phyloP scores from a whole-genome alignment of 2,329 filamentous ascomycete genomes.

The Lecanoromycetidae sp. region DNA sequence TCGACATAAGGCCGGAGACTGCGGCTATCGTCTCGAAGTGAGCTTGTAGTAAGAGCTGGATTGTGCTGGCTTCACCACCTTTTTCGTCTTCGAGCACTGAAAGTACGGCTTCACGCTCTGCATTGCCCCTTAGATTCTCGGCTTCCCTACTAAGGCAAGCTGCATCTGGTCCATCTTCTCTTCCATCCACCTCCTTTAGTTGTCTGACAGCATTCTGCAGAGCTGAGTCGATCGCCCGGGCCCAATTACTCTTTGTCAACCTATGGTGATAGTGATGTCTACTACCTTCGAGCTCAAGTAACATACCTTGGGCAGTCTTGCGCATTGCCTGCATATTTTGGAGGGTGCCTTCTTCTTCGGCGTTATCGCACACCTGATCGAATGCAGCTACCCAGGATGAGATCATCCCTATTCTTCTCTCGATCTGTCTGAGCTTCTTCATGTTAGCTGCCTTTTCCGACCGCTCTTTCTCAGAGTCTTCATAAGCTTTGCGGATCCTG shows the following conservation, averaged over 20 bases:
- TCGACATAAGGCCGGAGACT: constrained; percentile 65
- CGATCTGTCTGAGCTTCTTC: constrained; percentile 70
- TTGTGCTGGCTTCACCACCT: constrained; percentile 59
- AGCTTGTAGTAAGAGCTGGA: constrained; percentile 74
- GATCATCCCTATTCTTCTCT: constrained; percentile 74
- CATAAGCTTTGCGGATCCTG: constrained; percentile 70
- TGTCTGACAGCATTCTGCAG: constrained; percentile 74
- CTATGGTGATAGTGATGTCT: constrained; percentile 82
- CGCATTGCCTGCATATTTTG: constrained; percentile 61
- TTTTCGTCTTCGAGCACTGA: constrained; percentile 77
- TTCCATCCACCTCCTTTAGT: constrained; percentile 56
- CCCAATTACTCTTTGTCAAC: constrained; percentile 71
- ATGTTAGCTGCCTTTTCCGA: constrained; percentile 67
- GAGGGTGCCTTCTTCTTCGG: constrained; percentile 55
- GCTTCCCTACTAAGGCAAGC: constrained; percentile 66
- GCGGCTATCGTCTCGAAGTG: constrained; percentile 87
- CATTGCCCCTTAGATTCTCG: constrained; percentile 71
- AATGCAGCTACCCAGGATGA: constrained; percentile 90
- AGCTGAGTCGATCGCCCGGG: constrained; percentile 74
- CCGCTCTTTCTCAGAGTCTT: constrained; percentile 64
- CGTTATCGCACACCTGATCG: constrained; percentile 63
- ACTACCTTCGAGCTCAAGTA: constrained; percentile 79
- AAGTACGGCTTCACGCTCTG: constrained; percentile 64
- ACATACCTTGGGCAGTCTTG: constrained; percentile 77
- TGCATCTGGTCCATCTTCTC: constrained; percentile 54